phyloP scores from a whole-genome alignment of 2,329 filamentous ascomycete genomes.

The Septoria petroselini region DNA sequence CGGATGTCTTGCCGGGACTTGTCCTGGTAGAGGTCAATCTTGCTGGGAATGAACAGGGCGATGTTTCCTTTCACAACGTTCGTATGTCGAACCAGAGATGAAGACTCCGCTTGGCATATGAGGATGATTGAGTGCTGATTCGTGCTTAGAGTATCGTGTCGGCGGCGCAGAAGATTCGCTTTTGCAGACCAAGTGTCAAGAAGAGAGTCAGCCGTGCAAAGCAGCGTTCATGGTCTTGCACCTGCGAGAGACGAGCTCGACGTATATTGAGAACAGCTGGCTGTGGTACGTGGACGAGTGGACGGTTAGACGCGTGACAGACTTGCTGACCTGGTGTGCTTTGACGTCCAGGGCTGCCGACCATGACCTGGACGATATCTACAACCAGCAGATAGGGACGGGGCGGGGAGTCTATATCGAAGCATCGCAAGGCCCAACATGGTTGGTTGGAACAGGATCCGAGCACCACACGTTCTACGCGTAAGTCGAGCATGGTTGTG shows the following conservation, averaged over 20 bases:
- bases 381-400: slow-evolving; percentile 40
- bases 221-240: slow-evolving; percentile 45
- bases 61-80: slow-evolving; percentile 46
- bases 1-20: slow-evolving; percentile 46
- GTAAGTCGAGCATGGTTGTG: slow-evolving; percentile 1
- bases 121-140: neutral
- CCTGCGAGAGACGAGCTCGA: slow-evolving; percentile 45
- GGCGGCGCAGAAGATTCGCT: slow-evolving; percentile 38
- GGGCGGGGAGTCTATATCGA: slow-evolving; percentile 43
- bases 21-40: slow-evolving; percentile 53
- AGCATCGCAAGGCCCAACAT: slow-evolving; percentile 45
- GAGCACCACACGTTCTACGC: slow-evolving; percentile 55
- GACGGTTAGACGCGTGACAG: too few species aligned
- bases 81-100: neutral
- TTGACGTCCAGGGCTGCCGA: slow-evolving; percentile 41
- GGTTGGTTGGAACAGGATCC: slow-evolving; percentile 52
- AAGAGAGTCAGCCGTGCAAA: slow-evolving; percentile 33
- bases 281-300: slow-evolving; percentile 38
- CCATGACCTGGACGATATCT: slow-evolving; percentile 48
- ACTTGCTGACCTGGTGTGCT: too few species aligned
- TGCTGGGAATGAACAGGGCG: slow-evolving; percentile 45
- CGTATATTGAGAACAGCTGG: slow-evolving; percentile 55
- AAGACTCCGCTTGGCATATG: neutral
- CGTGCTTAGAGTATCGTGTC: slow-evolving; percentile 35
- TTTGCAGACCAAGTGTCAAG: slow-evolving; percentile 43